A percentile compares a stretch with the other conserved stretches of the same genome.
phyloP scores from a whole-genome alignment of 2,329 filamentous ascomycete species.

The Fusarium abutilonis region DNA sequence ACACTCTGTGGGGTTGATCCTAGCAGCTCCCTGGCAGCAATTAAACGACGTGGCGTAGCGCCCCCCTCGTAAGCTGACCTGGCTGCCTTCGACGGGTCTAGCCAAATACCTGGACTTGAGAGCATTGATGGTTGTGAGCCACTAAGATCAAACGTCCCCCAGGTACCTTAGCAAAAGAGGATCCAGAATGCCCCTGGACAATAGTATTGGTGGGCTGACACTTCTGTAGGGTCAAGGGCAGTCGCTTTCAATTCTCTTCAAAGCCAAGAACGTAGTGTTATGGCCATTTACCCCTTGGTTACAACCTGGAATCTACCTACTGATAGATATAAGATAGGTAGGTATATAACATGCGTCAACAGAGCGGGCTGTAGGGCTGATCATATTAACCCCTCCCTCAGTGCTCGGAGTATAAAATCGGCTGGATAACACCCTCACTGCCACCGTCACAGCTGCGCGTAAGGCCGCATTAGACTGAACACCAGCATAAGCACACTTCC shows the following conservation, averaged over 20 bases:
- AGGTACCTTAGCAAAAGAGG: slow-evolving; percentile 8
- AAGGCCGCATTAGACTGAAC: not conserved
- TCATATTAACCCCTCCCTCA: not conserved
- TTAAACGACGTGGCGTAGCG: slow-evolving; percentile 30
- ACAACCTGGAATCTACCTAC: not conserved
- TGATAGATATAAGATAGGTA: not conserved
- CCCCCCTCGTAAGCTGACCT: slow-evolving; percentile 29
- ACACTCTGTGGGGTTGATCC: slow-evolving; percentile 27
- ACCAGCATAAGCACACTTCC: slow-evolving; percentile 11
- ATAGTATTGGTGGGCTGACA: slow-evolving; percentile 1
- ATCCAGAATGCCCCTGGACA: slow-evolving; percentile 24
- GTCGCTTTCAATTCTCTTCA: not conserved
- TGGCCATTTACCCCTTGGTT: not conserved
- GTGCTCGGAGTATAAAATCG: slow-evolving; percentile 1
- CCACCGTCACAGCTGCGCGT: slow-evolving; percentile 13
- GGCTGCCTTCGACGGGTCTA: slow-evolving; percentile 25
- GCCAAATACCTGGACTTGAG: slow-evolving; percentile 12
- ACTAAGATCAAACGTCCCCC: slow-evolving; percentile 12
- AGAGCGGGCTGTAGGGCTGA: slow-evolving; percentile 42
- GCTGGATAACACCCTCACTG: slow-evolving; percentile 33
- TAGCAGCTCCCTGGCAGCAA: slow-evolving; percentile 29
- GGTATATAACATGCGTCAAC: not conserved
- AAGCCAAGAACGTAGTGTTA: slow-evolving; percentile 2
- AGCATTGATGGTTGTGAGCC: slow-evolving; percentile 11
- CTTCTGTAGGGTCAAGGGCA: not conserved